These are phyloP conservation scores for Scleroderma citrinum DNA, from an alignment of 768 basidiomycete genomes.

Conservation along the genomic window DNA sequence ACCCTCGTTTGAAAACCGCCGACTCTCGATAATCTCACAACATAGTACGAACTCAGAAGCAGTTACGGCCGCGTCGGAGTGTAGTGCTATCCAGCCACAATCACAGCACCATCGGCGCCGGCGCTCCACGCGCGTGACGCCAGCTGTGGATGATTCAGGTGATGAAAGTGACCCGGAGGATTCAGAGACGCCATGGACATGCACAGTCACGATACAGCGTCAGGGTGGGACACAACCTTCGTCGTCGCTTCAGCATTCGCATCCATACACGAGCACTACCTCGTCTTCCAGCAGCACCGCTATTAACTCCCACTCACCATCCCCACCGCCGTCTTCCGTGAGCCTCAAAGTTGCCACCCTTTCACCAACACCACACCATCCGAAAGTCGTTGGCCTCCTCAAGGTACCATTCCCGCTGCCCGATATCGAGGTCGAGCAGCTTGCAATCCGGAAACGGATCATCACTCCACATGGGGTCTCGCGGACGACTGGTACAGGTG, in stretches of 20 bases:
- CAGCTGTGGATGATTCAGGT: constrained; percentile 40
- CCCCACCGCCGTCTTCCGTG: constrained; percentile 5
- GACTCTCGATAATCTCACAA: constrained; percentile 37
- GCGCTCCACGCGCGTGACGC: not conserved
- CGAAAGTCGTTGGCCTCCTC: constrained; percentile 87
- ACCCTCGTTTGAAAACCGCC: constrained; percentile 24
- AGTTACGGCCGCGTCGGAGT: constrained; percentile 14
- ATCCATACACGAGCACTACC: too few species aligned
- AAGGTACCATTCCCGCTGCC: constrained; percentile 88
- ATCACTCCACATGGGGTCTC: constrained; percentile 21
- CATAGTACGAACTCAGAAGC: constrained; percentile 33
- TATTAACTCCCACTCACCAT: too few species aligned
- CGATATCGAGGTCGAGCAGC: constrained; percentile 65
- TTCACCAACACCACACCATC: constrained; percentile 91
- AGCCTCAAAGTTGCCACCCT: constrained; percentile 75
- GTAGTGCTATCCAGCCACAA: constrained; percentile 12
- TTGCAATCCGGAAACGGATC: constrained; percentile 48
- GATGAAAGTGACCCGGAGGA: constrained; percentile 94
- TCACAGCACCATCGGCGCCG: not conserved
- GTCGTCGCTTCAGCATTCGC: not conserved
- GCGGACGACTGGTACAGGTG: not conserved
- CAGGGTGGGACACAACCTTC: constrained; percentile 16
- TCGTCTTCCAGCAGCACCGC: too few species aligned
- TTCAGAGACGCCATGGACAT: constrained; percentile 94
- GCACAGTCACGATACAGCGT: constrained; percentile 65